Percentiles rank a stretch among this genome's conserved stretches.
These are phyloP conservation scores for Brassica juncea DNA, from an alignment of 345 rosid genomes.

Conservation along the genomic window DNA sequence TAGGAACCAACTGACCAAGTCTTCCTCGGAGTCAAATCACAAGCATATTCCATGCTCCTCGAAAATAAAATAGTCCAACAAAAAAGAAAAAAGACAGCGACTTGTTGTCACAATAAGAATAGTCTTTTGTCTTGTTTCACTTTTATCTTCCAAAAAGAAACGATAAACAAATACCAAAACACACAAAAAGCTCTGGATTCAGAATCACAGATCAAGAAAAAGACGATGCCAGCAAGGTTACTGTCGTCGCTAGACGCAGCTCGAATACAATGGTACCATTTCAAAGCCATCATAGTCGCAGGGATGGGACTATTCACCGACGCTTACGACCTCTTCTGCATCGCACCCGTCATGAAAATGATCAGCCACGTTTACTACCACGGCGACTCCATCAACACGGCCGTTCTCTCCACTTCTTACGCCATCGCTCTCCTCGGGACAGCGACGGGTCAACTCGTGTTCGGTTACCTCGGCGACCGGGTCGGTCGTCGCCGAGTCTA, in stretches of 20 bases:
- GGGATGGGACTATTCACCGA: conserved; percentile 60
- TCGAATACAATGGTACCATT: conserved; percentile 52
- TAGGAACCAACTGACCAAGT: conserved; percentile 29
- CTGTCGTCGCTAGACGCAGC: conserved; percentile 35
- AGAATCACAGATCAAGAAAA: conserved; percentile 37
- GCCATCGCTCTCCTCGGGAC: conserved; percentile 63
- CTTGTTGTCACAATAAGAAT: not conserved
- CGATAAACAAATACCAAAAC: not conserved
- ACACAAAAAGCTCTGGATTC: conserved; percentile 30
- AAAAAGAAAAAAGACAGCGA: not conserved
- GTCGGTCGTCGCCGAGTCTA: conserved; percentile 66
- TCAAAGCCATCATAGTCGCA: conserved; percentile 49
- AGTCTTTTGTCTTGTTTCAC: conserved; percentile 18
- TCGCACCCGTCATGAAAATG: conserved; percentile 47
- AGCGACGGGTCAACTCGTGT: conserved; percentile 58
- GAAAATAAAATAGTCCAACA: not conserved
- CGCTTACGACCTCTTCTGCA: conserved; percentile 56
- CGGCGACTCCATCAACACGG: conserved; percentile 28
- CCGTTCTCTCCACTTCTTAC: conserved; percentile 41
- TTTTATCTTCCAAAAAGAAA: not conserved
- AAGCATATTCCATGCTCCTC: conserved; percentile 32
- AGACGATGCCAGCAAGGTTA: conserved; percentile 23
- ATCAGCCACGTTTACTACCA: conserved; percentile 49
- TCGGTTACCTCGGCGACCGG: conserved; percentile 67
- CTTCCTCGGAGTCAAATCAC: conserved; percentile 30